Percentiles rank a stretch among this genome's conserved stretches.
Evolutionary conservation across 2,329 filamentous ascomycete species (phyloP).

Genomic region (Diaporthe citrichinensis): DNA sequence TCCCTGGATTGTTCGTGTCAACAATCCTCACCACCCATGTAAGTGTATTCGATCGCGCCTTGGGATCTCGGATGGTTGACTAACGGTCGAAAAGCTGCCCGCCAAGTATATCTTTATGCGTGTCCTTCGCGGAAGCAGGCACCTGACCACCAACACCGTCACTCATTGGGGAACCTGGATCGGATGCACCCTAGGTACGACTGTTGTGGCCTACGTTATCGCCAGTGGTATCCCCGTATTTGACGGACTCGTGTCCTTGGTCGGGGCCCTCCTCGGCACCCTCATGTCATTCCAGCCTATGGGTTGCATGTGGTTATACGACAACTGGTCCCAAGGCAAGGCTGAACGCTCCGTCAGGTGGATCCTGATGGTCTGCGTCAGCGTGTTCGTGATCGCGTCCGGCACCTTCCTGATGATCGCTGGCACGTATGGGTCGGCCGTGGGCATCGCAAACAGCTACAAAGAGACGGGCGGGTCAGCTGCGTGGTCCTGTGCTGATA

Average conservation of each 20-base stretch:
- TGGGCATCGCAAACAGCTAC: slow-evolving; percentile 11
- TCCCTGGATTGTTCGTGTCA: slow-evolving; percentile 46
- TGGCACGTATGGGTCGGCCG: not conserved
- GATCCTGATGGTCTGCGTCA: not conserved
- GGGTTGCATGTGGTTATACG: slow-evolving; percentile 19
- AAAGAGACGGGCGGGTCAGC: slow-evolving; percentile 7
- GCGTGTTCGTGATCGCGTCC: not conserved
- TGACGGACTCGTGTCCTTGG: slow-evolving; percentile 1
- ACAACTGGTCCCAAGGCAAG: slow-evolving; percentile 18
- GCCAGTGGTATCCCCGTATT: slow-evolving; percentile 40
- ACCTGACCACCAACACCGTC: slow-evolving; percentile 53
- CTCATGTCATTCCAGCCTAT: slow-evolving; percentile 24
- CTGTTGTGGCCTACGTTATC: slow-evolving; percentile 50
- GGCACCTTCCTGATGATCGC: slow-evolving; percentile 15
- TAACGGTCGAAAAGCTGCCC: slow-evolving; percentile 32
- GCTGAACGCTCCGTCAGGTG: not conserved
- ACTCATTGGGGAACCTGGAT: slow-evolving; percentile 56
- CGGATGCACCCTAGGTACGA: slow-evolving; percentile 49
- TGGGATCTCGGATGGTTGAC: not conserved
- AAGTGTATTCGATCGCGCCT: slow-evolving; percentile 20
- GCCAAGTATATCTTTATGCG: slow-evolving; percentile 59
- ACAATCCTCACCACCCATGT: slow-evolving; percentile 48
- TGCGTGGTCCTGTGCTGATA: slow-evolving; percentile 6
- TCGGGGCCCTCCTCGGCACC: slow-evolving; percentile 3
- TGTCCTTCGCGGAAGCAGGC: slow-evolving; percentile 53